Conservation (phyloP, 345 rosid genomes). For the Lepidium didymum region DNA sequence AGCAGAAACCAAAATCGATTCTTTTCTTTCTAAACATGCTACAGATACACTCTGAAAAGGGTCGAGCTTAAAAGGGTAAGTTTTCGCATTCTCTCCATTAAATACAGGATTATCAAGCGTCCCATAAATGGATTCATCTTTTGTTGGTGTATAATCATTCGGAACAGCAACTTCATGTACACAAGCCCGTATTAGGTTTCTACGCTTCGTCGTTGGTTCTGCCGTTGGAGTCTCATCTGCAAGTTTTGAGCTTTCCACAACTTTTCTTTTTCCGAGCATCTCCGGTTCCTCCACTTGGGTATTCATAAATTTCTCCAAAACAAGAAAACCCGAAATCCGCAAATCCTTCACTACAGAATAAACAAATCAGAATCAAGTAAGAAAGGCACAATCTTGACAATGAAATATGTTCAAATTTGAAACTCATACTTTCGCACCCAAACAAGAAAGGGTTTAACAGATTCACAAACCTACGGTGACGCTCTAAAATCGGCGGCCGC, state of each 20-base stretch:
- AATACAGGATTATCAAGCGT: slow-evolving; percentile 67
- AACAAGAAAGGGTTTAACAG: not conserved
- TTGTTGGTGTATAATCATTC: slow-evolving; percentile 42
- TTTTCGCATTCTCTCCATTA: slow-evolving; percentile 77
- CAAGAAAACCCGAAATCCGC: not conserved
- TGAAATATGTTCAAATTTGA: not conserved
- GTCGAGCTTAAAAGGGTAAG: slow-evolving; percentile 68
- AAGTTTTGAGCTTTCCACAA: slow-evolving; percentile 27
- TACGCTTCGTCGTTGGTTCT: slow-evolving; percentile 45
- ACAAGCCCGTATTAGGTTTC: slow-evolving; percentile 52
- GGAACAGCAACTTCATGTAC: slow-evolving; percentile 97
- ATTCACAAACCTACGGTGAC: not conserved
- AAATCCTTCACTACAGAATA: not conserved
- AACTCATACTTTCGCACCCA: not conserved
- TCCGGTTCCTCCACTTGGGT: slow-evolving; percentile 33
- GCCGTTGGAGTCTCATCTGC: slow-evolving; percentile 26
- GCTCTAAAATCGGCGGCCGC: not conserved
- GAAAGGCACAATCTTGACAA: not conserved
- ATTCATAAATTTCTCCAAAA: not conserved
- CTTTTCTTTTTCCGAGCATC: slow-evolving; percentile 49
- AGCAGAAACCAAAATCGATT: slow-evolving; percentile 91
- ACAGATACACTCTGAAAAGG: slow-evolving; percentile 86
- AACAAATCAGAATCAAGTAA: not conserved
- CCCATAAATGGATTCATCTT: slow-evolving; percentile 55
- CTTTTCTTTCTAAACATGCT: slow-evolving; percentile 86